Base-by-base conservation (phyloP, 1,284 basidiomycete genomes). In the Fistulina hepatica region DNA sequence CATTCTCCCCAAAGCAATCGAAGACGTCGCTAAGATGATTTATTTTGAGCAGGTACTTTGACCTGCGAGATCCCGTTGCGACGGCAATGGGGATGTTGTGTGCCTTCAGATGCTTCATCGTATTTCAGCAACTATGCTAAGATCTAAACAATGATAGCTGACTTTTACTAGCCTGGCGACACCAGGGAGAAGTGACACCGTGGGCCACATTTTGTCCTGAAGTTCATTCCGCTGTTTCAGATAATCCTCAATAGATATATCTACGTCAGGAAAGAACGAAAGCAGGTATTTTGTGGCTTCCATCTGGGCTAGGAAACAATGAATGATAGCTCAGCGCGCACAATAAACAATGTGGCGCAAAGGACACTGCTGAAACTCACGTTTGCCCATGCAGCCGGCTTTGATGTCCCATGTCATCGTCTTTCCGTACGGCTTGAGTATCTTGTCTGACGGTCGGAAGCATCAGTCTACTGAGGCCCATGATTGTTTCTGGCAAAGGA, bases 361-460 rank as follows among this genome's bases (percentile, higher is more conserved):
- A 17, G n/a, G 10, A 17, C 8, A n/a, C 34, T 28, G 27, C 26
- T 30, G 26, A 32, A 25, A 60, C 76, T 45, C 46, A 83, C 82
- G 73, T 65, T 81, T 83, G 36, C 84, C 83, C 83, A 88, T 88
- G 38, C 80, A 71, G 1, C 78, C 78, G 15, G 81, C 76, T 52
- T 88, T 88, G 43, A 86, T 83, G 39, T 82, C 76, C 81, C 82
- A 85, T 6, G 80, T 81, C 81, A 86, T 82, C 47, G 71, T 60
- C 43, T 73, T 76, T 23, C 80, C 82, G 50, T 80, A 74, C n/a
- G 60, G 61, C n/a, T 63, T 70, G 25, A 88, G 71, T 41, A 84
- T 80, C 27, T 72, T 65, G 58, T 86, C 78, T 81, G 48, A 6
- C 19, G 11, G 13, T n/a, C n/a, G 19, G 17, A 16, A 17, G 7